Percentiles rank a stretch among this genome's conserved stretches.
phyloP scores from a whole-genome alignment of 2,329 filamentous ascomycete genomes.

The Apiospora phragmitis region DNA sequence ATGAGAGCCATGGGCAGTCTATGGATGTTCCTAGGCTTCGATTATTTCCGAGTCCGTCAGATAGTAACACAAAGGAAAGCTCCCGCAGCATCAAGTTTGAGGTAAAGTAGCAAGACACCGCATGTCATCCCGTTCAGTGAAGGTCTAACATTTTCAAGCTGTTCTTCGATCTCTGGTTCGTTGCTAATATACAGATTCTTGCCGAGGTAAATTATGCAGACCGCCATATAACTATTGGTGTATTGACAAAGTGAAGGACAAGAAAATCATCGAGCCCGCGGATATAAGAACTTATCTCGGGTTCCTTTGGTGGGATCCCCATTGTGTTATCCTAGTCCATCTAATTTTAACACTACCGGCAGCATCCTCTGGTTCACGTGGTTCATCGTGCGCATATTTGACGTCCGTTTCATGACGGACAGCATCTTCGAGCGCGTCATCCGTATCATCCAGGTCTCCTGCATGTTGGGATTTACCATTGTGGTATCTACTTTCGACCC shows the following conservation, averaged over 20 bases:
- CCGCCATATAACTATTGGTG: no score
- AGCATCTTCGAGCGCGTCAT: slow-evolving; percentile 62
- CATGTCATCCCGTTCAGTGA: fast-evolving
- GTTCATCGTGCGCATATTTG: slow-evolving; percentile 62
- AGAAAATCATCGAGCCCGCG: slow-evolving; percentile 19
- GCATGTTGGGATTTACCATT: slow-evolving; percentile 64
- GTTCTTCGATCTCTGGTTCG: slow-evolving; percentile 61
- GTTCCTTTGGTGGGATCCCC: slow-evolving; percentile 42
- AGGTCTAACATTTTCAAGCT: slow-evolving; percentile 24
- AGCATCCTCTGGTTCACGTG: slow-evolving; percentile 63
- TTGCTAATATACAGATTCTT: slow-evolving; percentile 65
- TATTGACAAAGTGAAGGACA: slow-evolving; percentile 12
- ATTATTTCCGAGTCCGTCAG: not conserved
- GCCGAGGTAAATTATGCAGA: no score
- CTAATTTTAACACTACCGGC: not conserved
- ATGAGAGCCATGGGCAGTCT: not conserved
- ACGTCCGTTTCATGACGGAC: slow-evolving; percentile 65
- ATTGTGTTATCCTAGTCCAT: no score
- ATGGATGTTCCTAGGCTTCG: not conserved
- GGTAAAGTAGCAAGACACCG: not conserved
- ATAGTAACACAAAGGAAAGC: not conserved
- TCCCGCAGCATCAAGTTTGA: not conserved
- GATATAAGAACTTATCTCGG: slow-evolving; percentile 45
- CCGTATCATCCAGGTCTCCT: slow-evolving; percentile 59
- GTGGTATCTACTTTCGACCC: slow-evolving; percentile 49